A percentile compares a stretch with the other conserved stretches of the same genome.
These are phyloP conservation scores for Parascedosporium putredinis DNA, from an alignment of 2,329 filamentous ascomycete genomes.

Conservation along the genomic window DNA sequence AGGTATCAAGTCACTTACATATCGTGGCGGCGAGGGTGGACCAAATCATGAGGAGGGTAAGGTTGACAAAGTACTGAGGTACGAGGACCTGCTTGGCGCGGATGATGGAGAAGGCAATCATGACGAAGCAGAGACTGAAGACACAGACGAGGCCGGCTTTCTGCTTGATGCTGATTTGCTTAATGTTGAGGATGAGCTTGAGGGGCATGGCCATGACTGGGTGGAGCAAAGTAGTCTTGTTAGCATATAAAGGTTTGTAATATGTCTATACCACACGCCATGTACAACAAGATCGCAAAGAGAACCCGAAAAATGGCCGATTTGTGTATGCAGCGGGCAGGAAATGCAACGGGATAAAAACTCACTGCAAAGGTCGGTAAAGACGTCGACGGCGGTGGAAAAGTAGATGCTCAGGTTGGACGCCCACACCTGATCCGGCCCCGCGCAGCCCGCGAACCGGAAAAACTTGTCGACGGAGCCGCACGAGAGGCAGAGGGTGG, in stretches of 20 bases:
- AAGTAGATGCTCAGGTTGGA: conserved; percentile 3
- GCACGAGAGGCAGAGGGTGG: conserved; percentile 11
- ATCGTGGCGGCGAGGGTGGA: conserved; percentile 8
- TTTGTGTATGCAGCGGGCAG: too few species aligned
- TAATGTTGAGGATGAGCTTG: conserved; percentile 12
- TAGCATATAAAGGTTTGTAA: too few species aligned
- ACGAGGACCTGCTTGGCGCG: conserved; percentile 16
- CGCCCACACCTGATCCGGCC: conserved; percentile 9
- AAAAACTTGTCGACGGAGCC: conserved; percentile 5
- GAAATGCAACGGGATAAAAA: conserved; percentile 14
- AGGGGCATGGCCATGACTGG: conserved; percentile 15
- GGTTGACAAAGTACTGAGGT: conserved; percentile 11
- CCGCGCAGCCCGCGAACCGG: conserved; percentile 2
- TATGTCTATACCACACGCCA: too few species aligned
- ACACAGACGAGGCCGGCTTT: conserved; percentile 14
- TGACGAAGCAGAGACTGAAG: conserved; percentile 15
- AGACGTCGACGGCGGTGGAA: conserved; percentile 1
- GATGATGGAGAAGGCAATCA: conserved; percentile 14
- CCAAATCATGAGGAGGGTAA: conserved; percentile 13
- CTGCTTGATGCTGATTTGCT: conserved; percentile 9
- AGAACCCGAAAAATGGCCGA: too few species aligned
- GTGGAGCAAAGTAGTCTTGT: conserved; percentile 12
- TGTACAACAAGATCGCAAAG: too few species aligned
- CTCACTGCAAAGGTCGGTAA: conserved; percentile 12
- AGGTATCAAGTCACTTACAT: too few species aligned